Conservation (phyloP, 2,329 filamentous ascomycete species). For the Hymenoscyphus occultus region DNA sequence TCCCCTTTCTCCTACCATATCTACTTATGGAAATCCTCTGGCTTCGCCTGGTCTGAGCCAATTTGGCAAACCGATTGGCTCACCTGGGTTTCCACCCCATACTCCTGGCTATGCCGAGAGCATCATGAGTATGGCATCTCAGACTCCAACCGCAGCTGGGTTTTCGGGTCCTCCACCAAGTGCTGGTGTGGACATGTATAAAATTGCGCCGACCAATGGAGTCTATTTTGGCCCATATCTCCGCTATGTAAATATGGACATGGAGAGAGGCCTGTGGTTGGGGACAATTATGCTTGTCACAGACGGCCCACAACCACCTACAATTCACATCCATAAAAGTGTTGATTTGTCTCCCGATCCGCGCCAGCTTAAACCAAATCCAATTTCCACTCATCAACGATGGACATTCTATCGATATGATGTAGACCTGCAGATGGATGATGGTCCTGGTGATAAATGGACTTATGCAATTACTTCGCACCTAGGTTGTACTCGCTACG, state of each 20-base stretch:
- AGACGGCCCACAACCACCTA: slow-evolving; percentile 86
- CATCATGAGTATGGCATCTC: slow-evolving; percentile 75
- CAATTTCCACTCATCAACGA: slow-evolving; percentile 84
- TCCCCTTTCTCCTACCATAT: slow-evolving; percentile 75
- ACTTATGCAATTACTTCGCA: slow-evolving; percentile 98
- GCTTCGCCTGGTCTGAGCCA: slow-evolving; percentile 60
- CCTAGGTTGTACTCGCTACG: slow-evolving; percentile 94
- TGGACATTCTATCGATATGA: slow-evolving; percentile 98
- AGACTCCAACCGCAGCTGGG: slow-evolving; percentile 73
- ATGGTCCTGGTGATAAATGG: slow-evolving; percentile 79
- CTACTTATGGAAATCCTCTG: slow-evolving; percentile 71
- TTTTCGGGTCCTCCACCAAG: slow-evolving; percentile 86
- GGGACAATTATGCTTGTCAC: slow-evolving; percentile 93
- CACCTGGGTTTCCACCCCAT: slow-evolving; percentile 78
- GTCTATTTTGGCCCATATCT: slow-evolving; percentile 98
- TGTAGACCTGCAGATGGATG: slow-evolving; percentile 84
- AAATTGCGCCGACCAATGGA: slow-evolving; percentile 87
- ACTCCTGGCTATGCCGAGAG: slow-evolving; percentile 83
- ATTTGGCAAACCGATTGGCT: slow-evolving; percentile 63
- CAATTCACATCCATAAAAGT: slow-evolving; percentile 91
- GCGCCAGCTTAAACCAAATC: slow-evolving; percentile 75
- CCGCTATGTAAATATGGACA: slow-evolving; percentile 94
- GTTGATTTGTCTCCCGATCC: slow-evolving; percentile 89
- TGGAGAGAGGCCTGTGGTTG: slow-evolving; percentile 86
- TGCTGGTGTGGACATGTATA: slow-evolving; percentile 91